Evolutionary conservation across 23 red algal species (phyloP).

Genomic region (Gracilaria gracilis): DNA sequence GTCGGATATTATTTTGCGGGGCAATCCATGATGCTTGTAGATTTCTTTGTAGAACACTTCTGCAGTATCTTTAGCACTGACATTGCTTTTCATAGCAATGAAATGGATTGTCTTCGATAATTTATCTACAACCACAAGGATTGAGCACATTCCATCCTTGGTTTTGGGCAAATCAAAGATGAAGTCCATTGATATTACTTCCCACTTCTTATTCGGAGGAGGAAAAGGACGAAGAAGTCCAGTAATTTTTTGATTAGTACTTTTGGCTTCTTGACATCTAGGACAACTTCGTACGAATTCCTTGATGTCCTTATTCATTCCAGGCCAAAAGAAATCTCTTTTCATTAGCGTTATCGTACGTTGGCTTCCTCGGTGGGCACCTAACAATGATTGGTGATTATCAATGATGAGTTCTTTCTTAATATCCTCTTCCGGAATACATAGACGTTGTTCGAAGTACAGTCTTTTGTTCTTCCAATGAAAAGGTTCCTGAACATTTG

Average conservation of each 20-base stretch:
- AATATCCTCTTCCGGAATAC: slow-evolving; percentile 10
- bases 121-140: slow-evolving; percentile 40
- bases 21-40: slow-evolving; percentile 18
- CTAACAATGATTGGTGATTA: slow-evolving; percentile 29
- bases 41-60: slow-evolving; percentile 34
- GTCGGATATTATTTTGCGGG: slow-evolving; percentile 36
- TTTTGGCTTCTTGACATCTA: slow-evolving; percentile 17
- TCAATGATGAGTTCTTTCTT: neutral
- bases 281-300: slow-evolving; percentile 13
- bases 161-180: slow-evolving; percentile 38
- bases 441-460: neutral
- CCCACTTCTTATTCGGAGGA: slow-evolving; percentile 26
- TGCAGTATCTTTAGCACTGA: slow-evolving; percentile 31
- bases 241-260: slow-evolving; percentile 6
- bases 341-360: slow-evolving; percentile 39
- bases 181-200: slow-evolving; percentile 54
- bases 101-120: slow-evolving; percentile 45
- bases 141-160: slow-evolving; percentile 15
- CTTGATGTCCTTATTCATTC: slow-evolving; percentile 30
- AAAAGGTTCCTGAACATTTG: slow-evolving; percentile 21
- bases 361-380: slow-evolving; percentile 14
- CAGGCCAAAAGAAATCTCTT: slow-evolving; percentile 44
- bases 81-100: neutral
- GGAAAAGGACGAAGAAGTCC: slow-evolving; percentile 27
- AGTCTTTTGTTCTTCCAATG: neutral